These are phyloP conservation scores for Ambispora gerdemannii DNA, from an alignment of 192 early-diverging fungal genomes.

Conservation along the genomic window DNA sequence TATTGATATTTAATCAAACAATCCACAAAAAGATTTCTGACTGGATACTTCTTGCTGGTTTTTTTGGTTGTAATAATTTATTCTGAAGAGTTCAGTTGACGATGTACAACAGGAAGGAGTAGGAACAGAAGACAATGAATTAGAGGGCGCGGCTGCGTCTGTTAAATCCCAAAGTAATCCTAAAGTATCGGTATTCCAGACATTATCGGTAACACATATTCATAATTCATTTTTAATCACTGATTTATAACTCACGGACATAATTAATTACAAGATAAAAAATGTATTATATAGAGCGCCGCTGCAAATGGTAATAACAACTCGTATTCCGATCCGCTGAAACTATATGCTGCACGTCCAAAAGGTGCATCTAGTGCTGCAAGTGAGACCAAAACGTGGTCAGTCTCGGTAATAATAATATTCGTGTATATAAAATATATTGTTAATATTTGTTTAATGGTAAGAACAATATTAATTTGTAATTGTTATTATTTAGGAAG, in stretches of 20 bases:
- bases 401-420: conserved; percentile 39
- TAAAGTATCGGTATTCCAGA: conserved; percentile 24
- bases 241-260: not conserved
- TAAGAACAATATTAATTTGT: not conserved
- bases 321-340: conserved; percentile 32
- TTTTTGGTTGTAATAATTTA: not conserved
- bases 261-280: not conserved
- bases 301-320: conserved; percentile 8
- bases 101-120: conserved; percentile 39
- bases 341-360: conserved; percentile 31
- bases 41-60: not conserved
- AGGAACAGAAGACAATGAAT: conserved; percentile 25
- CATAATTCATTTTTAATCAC: not conserved
- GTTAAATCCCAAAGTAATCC: not conserved
- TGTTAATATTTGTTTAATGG: not conserved
- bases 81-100: conserved; percentile 1
- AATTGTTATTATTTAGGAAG: conserved; percentile 40
- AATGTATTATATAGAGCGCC: not conserved
- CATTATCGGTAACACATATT: conserved; percentile 28
- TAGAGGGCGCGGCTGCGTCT: conserved; percentile 22
- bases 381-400: conserved; percentile 50
- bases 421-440: not conserved
- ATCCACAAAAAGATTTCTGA: not conserved
- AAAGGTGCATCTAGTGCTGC: conserved; percentile 12
- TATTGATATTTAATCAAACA: not conserved